phyloP scores from a whole-genome alignment of 306 rosid genomes.

The Coriaria nepalensis region DNA sequence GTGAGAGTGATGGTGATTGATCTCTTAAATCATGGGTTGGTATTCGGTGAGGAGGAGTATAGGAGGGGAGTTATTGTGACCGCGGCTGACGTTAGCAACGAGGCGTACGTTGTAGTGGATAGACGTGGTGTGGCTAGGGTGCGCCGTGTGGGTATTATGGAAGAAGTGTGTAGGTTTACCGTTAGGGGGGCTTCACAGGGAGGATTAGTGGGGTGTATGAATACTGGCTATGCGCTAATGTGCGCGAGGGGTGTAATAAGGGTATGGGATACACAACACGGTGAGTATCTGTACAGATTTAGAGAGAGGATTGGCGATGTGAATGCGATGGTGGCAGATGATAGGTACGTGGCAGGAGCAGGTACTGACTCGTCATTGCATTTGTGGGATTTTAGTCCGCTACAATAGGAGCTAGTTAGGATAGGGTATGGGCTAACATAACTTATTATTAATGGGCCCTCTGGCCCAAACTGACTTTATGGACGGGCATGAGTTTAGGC shows the following conservation, averaged over 20 bases:
- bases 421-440: too few species aligned
- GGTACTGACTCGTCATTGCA: constrained; percentile 25
- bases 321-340: constrained; percentile 36
- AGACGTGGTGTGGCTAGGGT: constrained; percentile 34
- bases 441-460: too few species aligned
- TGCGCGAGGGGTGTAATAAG: constrained; percentile 25
- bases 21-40: constrained; percentile 23
- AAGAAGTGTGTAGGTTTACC: constrained; percentile 32
- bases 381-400: constrained; percentile 57
- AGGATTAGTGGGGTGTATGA: constrained; percentile 48
- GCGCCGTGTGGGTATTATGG: constrained; percentile 25
- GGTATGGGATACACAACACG: constrained; percentile 42
- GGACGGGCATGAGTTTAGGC: too few species aligned
- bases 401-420: too few species aligned
- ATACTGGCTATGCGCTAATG: constrained; percentile 36
- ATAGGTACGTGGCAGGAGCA: constrained; percentile 50
- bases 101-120: constrained; percentile 34
- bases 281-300: constrained; percentile 5
- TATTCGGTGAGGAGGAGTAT: constrained; percentile 26
- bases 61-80: constrained; percentile 27
- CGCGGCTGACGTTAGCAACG: constrained; percentile 36
- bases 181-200: constrained; percentile 15
- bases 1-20: constrained; percentile 34
- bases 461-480: too few species aligned
- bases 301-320: constrained; percentile 16